A percentile compares a stretch with the other conserved stretches of the same genome.
These are phyloP conservation scores for Calocybe gangraenosa DNA, from an alignment of 768 basidiomycete genomes.

Conservation along the genomic window DNA sequence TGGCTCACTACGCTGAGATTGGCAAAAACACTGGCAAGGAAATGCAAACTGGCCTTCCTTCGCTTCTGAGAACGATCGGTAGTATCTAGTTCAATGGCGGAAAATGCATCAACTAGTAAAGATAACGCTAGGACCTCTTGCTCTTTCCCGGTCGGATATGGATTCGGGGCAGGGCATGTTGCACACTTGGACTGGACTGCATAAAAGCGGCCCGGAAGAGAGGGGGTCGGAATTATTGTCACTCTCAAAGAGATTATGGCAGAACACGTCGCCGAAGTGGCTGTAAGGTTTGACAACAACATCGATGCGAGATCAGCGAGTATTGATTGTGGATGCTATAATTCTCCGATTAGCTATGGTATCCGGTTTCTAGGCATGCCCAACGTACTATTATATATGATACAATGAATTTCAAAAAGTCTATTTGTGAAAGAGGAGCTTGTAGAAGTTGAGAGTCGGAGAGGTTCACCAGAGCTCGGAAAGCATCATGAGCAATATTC, in stretches of 20 bases:
- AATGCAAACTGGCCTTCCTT: slow-evolving; percentile 81
- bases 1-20: slow-evolving; percentile 73
- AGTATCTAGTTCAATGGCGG: slow-evolving; percentile 47
- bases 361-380: not conserved
- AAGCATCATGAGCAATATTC: slow-evolving; percentile 92
- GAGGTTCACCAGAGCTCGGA: slow-evolving; percentile 90
- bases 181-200: slow-evolving; percentile 76
- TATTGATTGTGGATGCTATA: slow-evolving; percentile 82
- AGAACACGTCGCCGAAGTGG: slow-evolving; percentile 64
- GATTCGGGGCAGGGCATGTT: slow-evolving; percentile 72
- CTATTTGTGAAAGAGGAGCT: slow-evolving; percentile 58
- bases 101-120: slow-evolving; percentile 86
- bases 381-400: slow-evolving; percentile 84
- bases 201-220: slow-evolving; percentile 55
- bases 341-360: slow-evolving; percentile 4
- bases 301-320: slow-evolving; percentile 96
- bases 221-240: slow-evolving; percentile 48
- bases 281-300: slow-evolving; percentile 92
- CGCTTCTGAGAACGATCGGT: slow-evolving; percentile 42
- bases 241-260: slow-evolving; percentile 64
- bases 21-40: slow-evolving; percentile 91
- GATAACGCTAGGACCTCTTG: slow-evolving; percentile 64
- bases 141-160: slow-evolving; percentile 56
- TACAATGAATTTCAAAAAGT: slow-evolving; percentile 77
- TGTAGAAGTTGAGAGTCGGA: slow-evolving; percentile 77